A percentile compares a stretch with the other conserved stretches of the same genome.
These are phyloP conservation scores for Biscogniauxia marginata DNA, from an alignment of 2,329 filamentous ascomycete species.

Conservation along the genomic window DNA sequence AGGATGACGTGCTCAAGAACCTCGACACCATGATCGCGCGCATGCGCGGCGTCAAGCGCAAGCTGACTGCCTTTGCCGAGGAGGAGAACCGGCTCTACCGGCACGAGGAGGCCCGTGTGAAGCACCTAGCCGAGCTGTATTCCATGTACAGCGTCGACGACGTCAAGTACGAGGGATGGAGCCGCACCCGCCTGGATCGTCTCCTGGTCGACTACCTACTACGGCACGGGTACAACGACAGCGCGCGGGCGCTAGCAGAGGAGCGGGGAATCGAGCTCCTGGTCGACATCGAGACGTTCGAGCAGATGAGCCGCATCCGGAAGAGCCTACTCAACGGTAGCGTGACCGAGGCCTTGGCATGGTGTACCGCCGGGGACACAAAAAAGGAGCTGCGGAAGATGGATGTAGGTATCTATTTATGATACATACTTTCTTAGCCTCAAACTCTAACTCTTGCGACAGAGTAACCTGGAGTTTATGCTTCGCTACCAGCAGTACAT, in stretches of 20 bases:
- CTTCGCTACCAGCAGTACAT: slow-evolving; percentile 93
- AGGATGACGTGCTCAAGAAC: slow-evolving; percentile 72
- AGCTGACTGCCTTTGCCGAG: slow-evolving; percentile 72
- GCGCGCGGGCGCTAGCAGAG: slow-evolving; percentile 70
- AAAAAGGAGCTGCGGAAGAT: slow-evolving; percentile 89
- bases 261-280: slow-evolving; percentile 76
- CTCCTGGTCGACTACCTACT: slow-evolving; percentile 91
- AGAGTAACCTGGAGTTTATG: slow-evolving; percentile 79
- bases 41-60: slow-evolving; percentile 85
- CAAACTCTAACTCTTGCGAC: not conserved
- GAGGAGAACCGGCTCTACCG: slow-evolving; percentile 77
- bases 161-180: slow-evolving; percentile 92
- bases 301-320: slow-evolving; percentile 75
- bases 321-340: slow-evolving; percentile 68
- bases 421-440: slow-evolving; percentile 1
- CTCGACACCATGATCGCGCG: slow-evolving; percentile 83
- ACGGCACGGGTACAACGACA: slow-evolving; percentile 76
- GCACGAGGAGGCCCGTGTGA: slow-evolving; percentile 72
- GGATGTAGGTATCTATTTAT: slow-evolving; percentile 52
- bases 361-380: slow-evolving; percentile 78
- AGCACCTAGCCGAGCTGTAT: slow-evolving; percentile 80
- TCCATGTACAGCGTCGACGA: slow-evolving; percentile 79
- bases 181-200: slow-evolving; percentile 74
- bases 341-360: slow-evolving; percentile 76
- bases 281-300: slow-evolving; percentile 87